Conservation (phyloP, 2,329 filamentous ascomycete species). For the Clonostachys solani region DNA sequence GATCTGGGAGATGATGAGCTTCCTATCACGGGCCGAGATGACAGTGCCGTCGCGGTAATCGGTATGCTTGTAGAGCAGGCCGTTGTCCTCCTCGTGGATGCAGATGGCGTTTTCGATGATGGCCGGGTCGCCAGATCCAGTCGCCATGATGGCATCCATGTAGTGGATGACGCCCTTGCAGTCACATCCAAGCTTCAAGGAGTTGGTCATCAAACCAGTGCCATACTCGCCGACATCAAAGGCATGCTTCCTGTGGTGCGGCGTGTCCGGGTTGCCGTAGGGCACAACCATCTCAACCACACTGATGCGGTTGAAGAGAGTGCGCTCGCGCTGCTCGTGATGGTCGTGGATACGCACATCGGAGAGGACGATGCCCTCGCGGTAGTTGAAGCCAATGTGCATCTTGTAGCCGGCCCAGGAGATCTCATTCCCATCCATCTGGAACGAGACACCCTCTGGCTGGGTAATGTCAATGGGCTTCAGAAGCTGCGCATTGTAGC, state of each 20-base stretch:
- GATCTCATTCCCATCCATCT: slow-evolving; percentile 42
- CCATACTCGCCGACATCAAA: slow-evolving; percentile 69
- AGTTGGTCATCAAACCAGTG: slow-evolving; percentile 62
- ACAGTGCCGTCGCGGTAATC: slow-evolving; percentile 57
- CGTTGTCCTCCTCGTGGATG: slow-evolving; percentile 36
- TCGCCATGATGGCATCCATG: slow-evolving; percentile 50
- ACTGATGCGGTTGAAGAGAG: slow-evolving; percentile 63
- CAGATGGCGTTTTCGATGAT: slow-evolving; percentile 54
- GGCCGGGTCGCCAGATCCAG: slow-evolving; percentile 52
- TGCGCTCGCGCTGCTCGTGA: slow-evolving; percentile 35
- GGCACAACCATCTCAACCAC: slow-evolving; percentile 70
- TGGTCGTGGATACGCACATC: slow-evolving; percentile 61
- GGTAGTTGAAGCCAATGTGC: slow-evolving; percentile 67
- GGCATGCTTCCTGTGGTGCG: slow-evolving; percentile 62
- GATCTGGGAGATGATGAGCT: slow-evolving; percentile 60
- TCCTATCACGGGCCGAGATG: slow-evolving; percentile 51
- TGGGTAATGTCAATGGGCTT: slow-evolving; percentile 33
- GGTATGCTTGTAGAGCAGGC: slow-evolving; percentile 61
- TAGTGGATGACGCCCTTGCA: slow-evolving; percentile 68
- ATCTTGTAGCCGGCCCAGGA: slow-evolving; percentile 66
- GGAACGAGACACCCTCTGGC: slow-evolving; percentile 33
- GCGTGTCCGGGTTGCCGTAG: slow-evolving; percentile 59
- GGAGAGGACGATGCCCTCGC: slow-evolving; percentile 68
- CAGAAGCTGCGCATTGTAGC: slow-evolving; percentile 25
- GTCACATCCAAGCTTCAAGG: slow-evolving; percentile 60